Evolutionary conservation across 1,139 yeast genomes (phyloP), one percentile per base, ranked within the genome.

Genomic region (Kodamaea sp.): DNA sequence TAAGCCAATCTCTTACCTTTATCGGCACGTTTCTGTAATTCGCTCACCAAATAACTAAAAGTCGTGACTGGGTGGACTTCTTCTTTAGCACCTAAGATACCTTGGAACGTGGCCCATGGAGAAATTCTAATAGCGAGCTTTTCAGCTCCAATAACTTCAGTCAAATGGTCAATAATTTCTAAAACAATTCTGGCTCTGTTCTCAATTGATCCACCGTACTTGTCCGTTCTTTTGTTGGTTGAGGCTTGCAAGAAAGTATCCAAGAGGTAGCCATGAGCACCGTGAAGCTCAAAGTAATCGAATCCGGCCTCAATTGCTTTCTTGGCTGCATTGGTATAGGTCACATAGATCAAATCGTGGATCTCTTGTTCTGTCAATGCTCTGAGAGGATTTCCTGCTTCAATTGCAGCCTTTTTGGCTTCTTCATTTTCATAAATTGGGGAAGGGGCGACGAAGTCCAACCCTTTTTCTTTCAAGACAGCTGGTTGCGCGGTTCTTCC

Each of bases 211-310:
- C 87, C 85, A 43, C 87, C 88, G 54, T 80, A 82, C 53, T 77
- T 66, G 50, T 82, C 88, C 9, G 82, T 76, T 54, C 89, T 70
- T 41, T 67, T 50, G 61, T 83, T 83, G 27, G 77, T 56, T 24
- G 56, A 47, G 30, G 55, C 43, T 26, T 58, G 57, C 32, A 81
- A 53, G 53, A 83, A 82, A 54, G 77, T 80, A 57, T 81, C 81
- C 29, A 80, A 50, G 35, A 83, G 61, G 56, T 79, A 83, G 9
- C 89, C 89, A 56, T 83, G 80, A 11, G 88, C 90, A 29, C 63
- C 65, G 50, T 83, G 90, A 37, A 83, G 52, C 57, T 83, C 87
- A 26, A 83, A 72, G 45, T 79, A 80, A 52, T 83, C 90, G 42
- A 80, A 80, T 10, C 89, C 88, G 4, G 83, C 83, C 5, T 52